These are phyloP conservation scores for Trichoderma simmonsii DNA, from an alignment of 2,329 filamentous ascomycete genomes.

Conservation along the genomic window DNA sequence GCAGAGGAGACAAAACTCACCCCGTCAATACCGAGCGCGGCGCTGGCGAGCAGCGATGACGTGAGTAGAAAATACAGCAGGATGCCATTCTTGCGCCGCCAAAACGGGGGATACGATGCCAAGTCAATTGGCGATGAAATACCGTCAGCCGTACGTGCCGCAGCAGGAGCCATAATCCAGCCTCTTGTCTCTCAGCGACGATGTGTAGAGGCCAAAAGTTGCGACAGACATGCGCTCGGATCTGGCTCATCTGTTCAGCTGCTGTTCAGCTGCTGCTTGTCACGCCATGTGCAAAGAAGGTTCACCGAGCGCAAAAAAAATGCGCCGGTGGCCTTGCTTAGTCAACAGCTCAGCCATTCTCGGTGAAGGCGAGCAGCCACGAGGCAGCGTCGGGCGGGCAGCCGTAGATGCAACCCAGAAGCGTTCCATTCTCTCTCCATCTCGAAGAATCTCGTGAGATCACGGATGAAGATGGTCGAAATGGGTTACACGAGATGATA, in stretches of 20 bases:
- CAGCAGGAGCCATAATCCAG: conserved; percentile 33
- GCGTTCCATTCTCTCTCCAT: not conserved
- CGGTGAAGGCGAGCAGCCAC: not conserved
- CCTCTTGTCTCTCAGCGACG: not conserved
- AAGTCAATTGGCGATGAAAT: conserved; percentile 34
- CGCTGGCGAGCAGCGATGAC: conserved; percentile 41
- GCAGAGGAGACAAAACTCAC: conserved; percentile 26
- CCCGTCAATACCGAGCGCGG: conserved; percentile 42
- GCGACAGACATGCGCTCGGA: not conserved
- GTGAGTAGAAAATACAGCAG: conserved; percentile 43
- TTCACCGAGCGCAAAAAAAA: conserved; percentile 16
- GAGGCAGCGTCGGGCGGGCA: not conserved
- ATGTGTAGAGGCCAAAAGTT: not conserved
- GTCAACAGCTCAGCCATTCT: conserved; percentile 1
- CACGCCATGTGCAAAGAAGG: not conserved
- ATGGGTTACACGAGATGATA: not conserved
- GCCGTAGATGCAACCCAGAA: not conserved
- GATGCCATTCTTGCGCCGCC: conserved; percentile 40
- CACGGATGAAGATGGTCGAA: not conserved
- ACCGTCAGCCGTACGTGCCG: conserved; percentile 31
- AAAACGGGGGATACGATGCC: conserved; percentile 32
- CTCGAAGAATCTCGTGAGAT: not conserved
- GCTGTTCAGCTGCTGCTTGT: not conserved
- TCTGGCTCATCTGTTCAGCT: not conserved
- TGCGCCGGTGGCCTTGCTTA: conserved; percentile 7